Base-by-base conservation (phyloP, 371 early-diverging fungal genomes). In the Haplosporangium sp. region DNA sequence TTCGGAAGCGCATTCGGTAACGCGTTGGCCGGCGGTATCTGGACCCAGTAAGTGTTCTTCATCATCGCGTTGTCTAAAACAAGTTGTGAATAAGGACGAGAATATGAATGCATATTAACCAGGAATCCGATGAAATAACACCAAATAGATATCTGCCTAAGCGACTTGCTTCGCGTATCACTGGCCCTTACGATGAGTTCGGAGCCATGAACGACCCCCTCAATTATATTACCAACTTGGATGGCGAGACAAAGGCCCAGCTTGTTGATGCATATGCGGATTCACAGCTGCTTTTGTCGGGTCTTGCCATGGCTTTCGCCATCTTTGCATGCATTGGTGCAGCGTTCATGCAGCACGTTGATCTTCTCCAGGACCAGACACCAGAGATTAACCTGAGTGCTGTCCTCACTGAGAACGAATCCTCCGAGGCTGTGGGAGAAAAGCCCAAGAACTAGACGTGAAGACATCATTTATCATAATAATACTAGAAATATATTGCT, bases 1-100 rank as follows among this genome's bases (percentile, higher is more conserved):
- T 74, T 86, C 21, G 84, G 83, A 36, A 66, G 73, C 10, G 76
- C 83, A 23, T 67, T 86, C 12, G 86, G 86, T 2, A 55, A 71
- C 20, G 81, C 86, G 6, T 70, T 86, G 48, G 81, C 83, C 20
- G 82, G 83, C 16, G 83, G 84, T 57, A 64, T 86, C 23, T 86
- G 86, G 86, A 83, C 81, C 16, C 79, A 75, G 29, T 29, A 29
- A 29, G 29, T 29, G 29, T 29, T 29, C 29, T 29, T 29, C 29
- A 29, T 4, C 29, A 29, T 29, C 4, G 4, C 29, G 29, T 29
- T 29, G 29, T 29, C 29, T 29, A 29, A 29, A 29, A 29, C 4
- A 29, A 29, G n/a, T 29, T 29, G 29, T 29, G 29, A 4, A 29
- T 4, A 29, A 4, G 29, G 29, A 29, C 29, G 29, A 29, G 29